phyloP scores from a whole-genome alignment of 1,139 yeast species.

The Ashbya aceris region DNA sequence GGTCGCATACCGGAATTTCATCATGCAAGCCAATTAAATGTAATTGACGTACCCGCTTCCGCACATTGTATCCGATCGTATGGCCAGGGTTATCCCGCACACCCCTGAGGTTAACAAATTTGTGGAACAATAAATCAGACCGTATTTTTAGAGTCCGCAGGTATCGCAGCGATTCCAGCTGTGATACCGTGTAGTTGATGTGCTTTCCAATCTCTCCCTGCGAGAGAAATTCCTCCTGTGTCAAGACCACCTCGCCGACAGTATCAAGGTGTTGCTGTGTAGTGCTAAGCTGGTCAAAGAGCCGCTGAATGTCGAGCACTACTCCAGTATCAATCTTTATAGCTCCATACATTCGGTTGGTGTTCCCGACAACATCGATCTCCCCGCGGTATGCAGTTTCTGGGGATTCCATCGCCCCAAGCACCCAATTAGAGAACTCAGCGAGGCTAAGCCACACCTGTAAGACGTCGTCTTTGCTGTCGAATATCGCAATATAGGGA shows the following conservation, averaged over 20 bases:
- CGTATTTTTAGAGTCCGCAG: conserved; percentile 14
- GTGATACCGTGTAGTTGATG: conserved; percentile 8
- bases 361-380: conserved; percentile 2
- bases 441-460: conserved; percentile 24
- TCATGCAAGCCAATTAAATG: conserved; percentile 10
- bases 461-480: conserved; percentile 14
- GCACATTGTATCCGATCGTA: conserved; percentile 19
- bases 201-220: conserved; percentile 5
- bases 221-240: conserved; percentile 10
- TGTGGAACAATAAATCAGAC: conserved; percentile 18
- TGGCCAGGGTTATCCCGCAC: conserved; percentile 25
- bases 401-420: conserved; percentile 1
- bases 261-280: conserved; percentile 7
- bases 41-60: conserved; percentile 16
- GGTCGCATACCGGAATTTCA: conserved; percentile 13
- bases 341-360: neutral
- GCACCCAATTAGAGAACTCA: conserved; percentile 21
- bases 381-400: conserved; percentile 6
- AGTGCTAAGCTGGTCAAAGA: conserved; percentile 6
- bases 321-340: conserved; percentile 6
- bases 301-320: conserved; percentile 14
- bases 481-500: conserved; percentile 17
- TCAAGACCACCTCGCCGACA: conserved; percentile 15
- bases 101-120: conserved; percentile 25
- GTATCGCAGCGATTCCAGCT: conserved; percentile 18